Conservation (phyloP, 495 filamentous ascomycete species). For the Articulospora tetracladia region DNA sequence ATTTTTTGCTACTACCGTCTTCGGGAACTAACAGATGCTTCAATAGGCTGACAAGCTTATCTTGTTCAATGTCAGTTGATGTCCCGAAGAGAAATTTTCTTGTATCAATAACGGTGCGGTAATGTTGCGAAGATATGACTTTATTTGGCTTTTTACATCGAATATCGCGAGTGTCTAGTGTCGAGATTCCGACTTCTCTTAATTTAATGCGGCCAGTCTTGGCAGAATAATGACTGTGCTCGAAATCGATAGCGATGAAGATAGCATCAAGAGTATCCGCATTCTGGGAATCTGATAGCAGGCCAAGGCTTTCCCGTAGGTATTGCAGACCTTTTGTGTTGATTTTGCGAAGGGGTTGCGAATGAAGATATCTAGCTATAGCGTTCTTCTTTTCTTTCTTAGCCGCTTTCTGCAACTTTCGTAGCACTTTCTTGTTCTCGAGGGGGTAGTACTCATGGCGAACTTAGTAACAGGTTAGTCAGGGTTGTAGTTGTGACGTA, state of each 20-base stretch:
- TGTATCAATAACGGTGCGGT: not conserved
- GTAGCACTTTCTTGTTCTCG: not conserved
- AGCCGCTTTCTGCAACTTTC: not conserved
- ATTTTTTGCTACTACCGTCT: not conserved
- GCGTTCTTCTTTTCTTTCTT: slow-evolving; percentile 4
- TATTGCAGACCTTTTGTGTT: not conserved
- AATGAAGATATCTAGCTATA: slow-evolving; percentile 1
- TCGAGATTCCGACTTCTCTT: slow-evolving; percentile 6
- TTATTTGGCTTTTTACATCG: not conserved
- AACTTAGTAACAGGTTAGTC: too few species aligned
- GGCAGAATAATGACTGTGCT: slow-evolving; percentile 4
- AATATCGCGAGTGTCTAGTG: slow-evolving; percentile 1
- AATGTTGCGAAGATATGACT: not conserved
- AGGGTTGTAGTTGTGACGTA: too few species aligned
- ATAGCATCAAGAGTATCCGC: not conserved
- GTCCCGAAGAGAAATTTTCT: slow-evolving; percentile 1
- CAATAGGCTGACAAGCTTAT: not conserved
- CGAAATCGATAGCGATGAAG: slow-evolving; percentile 8
- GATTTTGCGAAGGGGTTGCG: not conserved
- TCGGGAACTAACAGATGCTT: not conserved
- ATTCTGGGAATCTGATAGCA: not conserved
- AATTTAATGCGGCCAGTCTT: slow-evolving; percentile 8
- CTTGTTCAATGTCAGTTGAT: slow-evolving; percentile 1
- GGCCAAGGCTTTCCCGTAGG: slow-evolving; percentile 1
- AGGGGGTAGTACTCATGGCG: too few species aligned